Evolutionary conservation across 2,329 filamentous ascomycete species (phyloP).

Genomic region (Septoria petroselini): DNA sequence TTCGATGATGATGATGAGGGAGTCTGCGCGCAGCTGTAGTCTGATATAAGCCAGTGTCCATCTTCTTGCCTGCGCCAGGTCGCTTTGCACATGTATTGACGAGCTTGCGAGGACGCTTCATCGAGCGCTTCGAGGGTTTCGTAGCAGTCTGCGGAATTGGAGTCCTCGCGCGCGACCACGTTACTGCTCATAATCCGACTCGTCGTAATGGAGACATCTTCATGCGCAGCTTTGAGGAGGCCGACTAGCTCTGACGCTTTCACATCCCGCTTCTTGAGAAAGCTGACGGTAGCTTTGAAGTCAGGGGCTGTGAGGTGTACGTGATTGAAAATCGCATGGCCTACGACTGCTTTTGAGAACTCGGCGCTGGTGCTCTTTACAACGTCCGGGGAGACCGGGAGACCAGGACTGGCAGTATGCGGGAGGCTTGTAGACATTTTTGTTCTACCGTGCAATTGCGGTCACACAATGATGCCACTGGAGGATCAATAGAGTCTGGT

Average conservation of each 20-base stretch:
- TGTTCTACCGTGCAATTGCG: not conserved
- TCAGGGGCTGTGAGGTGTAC: constrained; percentile 2
- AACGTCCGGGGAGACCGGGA: not conserved
- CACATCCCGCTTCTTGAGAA: not conserved
- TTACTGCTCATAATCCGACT: not conserved
- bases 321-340: not conserved
- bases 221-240: not conserved
- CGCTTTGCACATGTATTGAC: constrained; percentile 9
- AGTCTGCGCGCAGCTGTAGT: constrained; percentile 2
- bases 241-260: constrained; percentile 1
- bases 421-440: constrained; percentile 4
- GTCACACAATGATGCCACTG: not conserved
- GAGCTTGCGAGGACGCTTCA: not conserved
- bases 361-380: constrained; percentile 5
- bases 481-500: constrained; percentile 8
- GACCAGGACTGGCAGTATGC: constrained; percentile 1
- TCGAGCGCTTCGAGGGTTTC: not conserved
- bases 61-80: not conserved
- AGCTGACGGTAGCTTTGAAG: constrained; percentile 8
- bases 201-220: not conserved
- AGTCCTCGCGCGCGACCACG: not conserved
- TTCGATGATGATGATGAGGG: not conserved
- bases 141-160: constrained; percentile 7
- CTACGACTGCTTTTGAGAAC: not conserved
- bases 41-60: constrained; percentile 2